A percentile compares a stretch with the other conserved stretches of the same genome.
phyloP scores from a whole-genome alignment of 306 rosid species.

The Rubus parviflorus region DNA sequence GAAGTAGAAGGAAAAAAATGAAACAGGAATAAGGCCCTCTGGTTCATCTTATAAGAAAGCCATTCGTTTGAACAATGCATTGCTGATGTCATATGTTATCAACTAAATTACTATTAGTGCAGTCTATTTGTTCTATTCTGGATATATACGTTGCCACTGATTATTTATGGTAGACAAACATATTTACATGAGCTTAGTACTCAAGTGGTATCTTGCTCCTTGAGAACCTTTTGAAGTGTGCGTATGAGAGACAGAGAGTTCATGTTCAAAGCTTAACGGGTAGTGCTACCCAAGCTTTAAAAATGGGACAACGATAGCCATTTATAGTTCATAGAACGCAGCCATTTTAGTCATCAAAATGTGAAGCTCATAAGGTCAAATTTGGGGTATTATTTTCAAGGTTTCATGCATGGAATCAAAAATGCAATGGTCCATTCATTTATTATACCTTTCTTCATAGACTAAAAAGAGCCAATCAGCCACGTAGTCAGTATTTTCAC shows the following conservation, averaged over 20 bases:
- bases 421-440: not conserved
- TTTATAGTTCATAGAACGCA: too few species aligned
- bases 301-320: not conserved
- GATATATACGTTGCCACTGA: too few species aligned
- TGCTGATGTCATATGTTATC: not conserved
- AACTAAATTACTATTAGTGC: not conserved
- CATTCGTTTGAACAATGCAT: conserved; percentile 4
- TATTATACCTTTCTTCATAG: not conserved
- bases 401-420: not conserved
- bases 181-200: not conserved
- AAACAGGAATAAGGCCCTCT: conserved; percentile 4
- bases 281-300: not conserved
- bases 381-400: not conserved
- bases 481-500: not conserved
- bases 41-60: not conserved
- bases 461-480: not conserved
- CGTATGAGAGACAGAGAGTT: not conserved
- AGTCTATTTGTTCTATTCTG: not conserved
- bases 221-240: not conserved
- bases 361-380: not conserved
- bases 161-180: not conserved
- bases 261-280: not conserved
- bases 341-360: not conserved
- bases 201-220: not conserved
- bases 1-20: conserved; percentile 14